Evolutionary conservation across 495 filamentous ascomycete genomes (phyloP).

Genomic region (Umbilicaria muhlenbergii): DNA sequence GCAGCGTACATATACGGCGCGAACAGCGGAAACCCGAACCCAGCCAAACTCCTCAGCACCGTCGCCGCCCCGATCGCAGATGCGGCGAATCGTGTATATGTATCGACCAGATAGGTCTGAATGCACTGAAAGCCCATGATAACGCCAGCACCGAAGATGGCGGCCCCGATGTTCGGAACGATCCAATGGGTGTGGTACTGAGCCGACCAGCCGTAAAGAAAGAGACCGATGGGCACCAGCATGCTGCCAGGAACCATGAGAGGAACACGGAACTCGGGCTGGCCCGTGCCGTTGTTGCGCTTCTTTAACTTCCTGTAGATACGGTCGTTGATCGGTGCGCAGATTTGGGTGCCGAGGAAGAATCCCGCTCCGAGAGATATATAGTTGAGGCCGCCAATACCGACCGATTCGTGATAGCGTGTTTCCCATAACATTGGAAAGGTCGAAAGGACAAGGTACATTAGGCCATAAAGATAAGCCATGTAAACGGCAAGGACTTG

Average conservation of each 20-base stretch:
- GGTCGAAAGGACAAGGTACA: constrained; percentile 57
- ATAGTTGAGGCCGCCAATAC: constrained; percentile 53
- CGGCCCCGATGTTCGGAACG: constrained; percentile 51
- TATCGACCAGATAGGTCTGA: constrained; percentile 64
- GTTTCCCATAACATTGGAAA: constrained; percentile 48
- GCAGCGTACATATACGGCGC: constrained; percentile 45
- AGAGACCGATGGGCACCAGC: constrained; percentile 45
- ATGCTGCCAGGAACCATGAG: constrained; percentile 42
- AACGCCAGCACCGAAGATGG: constrained; percentile 39
- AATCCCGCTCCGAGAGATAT: constrained; percentile 57
- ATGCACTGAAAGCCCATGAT: constrained; percentile 56
- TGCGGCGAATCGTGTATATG: constrained; percentile 60
- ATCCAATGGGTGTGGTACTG: constrained; percentile 53
- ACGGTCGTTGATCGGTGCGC: constrained; percentile 45
- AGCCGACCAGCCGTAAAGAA: constrained; percentile 60
- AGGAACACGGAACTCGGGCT: constrained; percentile 54
- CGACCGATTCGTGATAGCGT: constrained; percentile 43
- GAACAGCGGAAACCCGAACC: constrained; percentile 68
- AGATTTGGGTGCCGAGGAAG: constrained; percentile 46
- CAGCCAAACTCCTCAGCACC: constrained; percentile 49
- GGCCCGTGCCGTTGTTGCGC: constrained; percentile 37
- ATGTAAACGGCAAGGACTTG: constrained; percentile 45
- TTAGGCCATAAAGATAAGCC: constrained; percentile 56
- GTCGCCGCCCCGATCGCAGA: constrained; percentile 52
- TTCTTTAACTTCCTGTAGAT: constrained; percentile 48